Base-by-base conservation (phyloP, 2,329 filamentous ascomycete genomes). In the Aureobasidium sp. region DNA sequence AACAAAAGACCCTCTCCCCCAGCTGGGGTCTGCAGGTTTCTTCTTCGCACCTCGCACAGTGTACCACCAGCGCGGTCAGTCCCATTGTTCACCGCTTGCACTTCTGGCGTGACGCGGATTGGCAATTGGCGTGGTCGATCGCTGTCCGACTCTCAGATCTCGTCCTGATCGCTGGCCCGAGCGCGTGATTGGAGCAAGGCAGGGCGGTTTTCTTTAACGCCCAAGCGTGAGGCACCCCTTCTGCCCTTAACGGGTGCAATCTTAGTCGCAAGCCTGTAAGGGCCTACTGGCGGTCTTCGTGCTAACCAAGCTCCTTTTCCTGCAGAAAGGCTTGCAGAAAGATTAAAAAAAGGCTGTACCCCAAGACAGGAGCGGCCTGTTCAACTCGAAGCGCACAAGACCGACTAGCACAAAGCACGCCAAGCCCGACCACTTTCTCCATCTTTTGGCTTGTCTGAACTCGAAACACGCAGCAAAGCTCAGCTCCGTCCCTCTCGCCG, bases 201-300 rank as follows among this genome's bases (percentile, higher is more conserved):
- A 60, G 45, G 57, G 47, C 57, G 45, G 57, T 60, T 60, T 45
- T 50, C 24, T 31, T 60, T 42, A 50, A 60, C 57, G 57, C 45
- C 57, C 57, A 50, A 60, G 57, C 57, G 44, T 60, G 57, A 60
- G 57, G 57, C 57, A 50, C 45, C 57, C 57, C 57, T 60, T 59
- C 54, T 59, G 54, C 54, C 54, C 57, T 60, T 49, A 60, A 60
- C 57, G 57, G 57, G 57, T 45, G 57, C 57, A 60, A 60, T 60
- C 57, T 60, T 60, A 60, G 57, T 40, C n/a, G 45, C 40, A 42
- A 45, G 45, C 45, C 57, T 60, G 57, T 58, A 60, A 60, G 57
- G 57, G 45, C 57, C 57, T 50, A 17, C 40, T 50, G 57, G 37
- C 57, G 45, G 57, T 39, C 57, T 60, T 49, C 44, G 57, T 49